phyloP scores from a whole-genome alignment of 768 basidiomycete genomes.

The Naganishia kalamii region DNA sequence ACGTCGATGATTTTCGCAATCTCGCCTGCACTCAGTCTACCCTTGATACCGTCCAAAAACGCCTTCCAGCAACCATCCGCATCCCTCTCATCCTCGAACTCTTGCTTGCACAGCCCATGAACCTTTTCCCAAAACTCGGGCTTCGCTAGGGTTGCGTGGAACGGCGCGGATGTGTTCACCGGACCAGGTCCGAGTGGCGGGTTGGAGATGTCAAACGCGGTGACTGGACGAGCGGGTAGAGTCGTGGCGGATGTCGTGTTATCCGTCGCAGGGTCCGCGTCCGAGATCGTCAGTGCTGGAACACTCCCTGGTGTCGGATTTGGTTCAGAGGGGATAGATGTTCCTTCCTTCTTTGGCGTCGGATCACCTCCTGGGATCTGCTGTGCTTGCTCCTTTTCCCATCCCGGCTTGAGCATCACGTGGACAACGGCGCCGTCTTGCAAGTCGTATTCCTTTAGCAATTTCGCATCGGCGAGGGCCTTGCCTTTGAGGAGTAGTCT shows the following conservation, averaged over 20 bases:
- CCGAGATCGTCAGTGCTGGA: slow-evolving; percentile 35
- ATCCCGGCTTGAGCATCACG: slow-evolving; percentile 75
- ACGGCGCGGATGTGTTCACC: slow-evolving; percentile 48
- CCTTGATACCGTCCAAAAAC: slow-evolving; percentile 76
- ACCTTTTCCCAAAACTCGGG: slow-evolving; percentile 76
- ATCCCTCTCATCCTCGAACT: slow-evolving; percentile 62
- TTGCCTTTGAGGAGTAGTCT: slow-evolving; percentile 90
- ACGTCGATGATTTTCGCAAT: slow-evolving; percentile 87
- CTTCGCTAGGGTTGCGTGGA: slow-evolving; percentile 63
- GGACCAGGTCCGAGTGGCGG: slow-evolving; percentile 38
- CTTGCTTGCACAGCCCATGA: slow-evolving; percentile 59
- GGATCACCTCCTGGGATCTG: slow-evolving; percentile 17
- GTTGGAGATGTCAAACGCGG: slow-evolving; percentile 51
- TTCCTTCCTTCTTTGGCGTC: slow-evolving; percentile 6
- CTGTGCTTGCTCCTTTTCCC: slow-evolving; percentile 43
- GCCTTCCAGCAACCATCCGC: slow-evolving; percentile 72
- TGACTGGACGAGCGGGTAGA: slow-evolving; percentile 65
- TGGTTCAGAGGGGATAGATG: slow-evolving; percentile 20
- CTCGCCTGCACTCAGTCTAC: slow-evolving; percentile 69
- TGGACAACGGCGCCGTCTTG: slow-evolving; percentile 75
- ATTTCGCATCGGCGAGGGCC: slow-evolving; percentile 76
- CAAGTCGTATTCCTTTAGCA: slow-evolving; percentile 83
- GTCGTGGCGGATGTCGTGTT: slow-evolving; percentile 46
- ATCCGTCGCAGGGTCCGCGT: slow-evolving; percentile 29
- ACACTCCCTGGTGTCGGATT: slow-evolving; percentile 24